Percentiles rank a stretch among this genome's conserved stretches.
Evolutionary conservation across 768 basidiomycete genomes (phyloP).

Genomic region (Podaxis sp.): DNA sequence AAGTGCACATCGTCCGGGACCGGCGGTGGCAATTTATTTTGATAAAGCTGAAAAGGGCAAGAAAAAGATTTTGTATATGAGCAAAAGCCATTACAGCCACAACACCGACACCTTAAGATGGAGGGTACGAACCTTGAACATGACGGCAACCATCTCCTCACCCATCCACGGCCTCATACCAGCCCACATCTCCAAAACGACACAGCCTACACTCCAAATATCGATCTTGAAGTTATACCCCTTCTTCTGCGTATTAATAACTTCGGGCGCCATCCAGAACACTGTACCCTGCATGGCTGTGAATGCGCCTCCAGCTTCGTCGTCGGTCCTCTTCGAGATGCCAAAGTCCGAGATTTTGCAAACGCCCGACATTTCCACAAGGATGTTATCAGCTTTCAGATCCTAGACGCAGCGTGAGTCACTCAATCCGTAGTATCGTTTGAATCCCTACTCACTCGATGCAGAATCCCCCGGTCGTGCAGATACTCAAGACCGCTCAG

Average conservation of each 20-base stretch:
- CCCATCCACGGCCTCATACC: conserved; percentile 94
- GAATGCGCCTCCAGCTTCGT: conserved; percentile 77
- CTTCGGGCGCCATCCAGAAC: conserved; percentile 99
- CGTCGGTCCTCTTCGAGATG: conserved; percentile 94
- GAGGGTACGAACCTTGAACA: conserved; percentile 75
- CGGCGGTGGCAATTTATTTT: conserved; percentile 83
- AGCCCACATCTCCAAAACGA: conserved; percentile 99
- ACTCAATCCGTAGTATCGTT: not conserved
- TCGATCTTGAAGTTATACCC: conserved; percentile 98
- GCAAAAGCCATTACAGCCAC: conserved; percentile 1
- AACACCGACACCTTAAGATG: not conserved
- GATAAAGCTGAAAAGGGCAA: conserved; percentile 65
- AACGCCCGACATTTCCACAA: conserved; percentile 87
- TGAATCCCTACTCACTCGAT: conserved; percentile 58
- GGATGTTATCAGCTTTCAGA: conserved; percentile 96
- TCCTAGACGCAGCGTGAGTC: conserved; percentile 51
- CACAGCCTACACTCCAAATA: conserved; percentile 98
- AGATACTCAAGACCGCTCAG: conserved; percentile 90
- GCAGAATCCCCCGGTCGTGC: conserved; percentile 88
- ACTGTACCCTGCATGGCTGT: conserved; percentile 98
- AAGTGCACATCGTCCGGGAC: conserved; percentile 82
- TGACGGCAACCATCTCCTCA: conserved; percentile 87
- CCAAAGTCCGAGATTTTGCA: conserved; percentile 99
- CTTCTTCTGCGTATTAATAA: conserved; percentile 81
- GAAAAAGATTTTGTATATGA: not conserved